A percentile compares a stretch with the other conserved stretches of the same genome.
Conservation (phyloP, 2,329 filamentous ascomycete species). For the Penicillium decumbens region DNA sequence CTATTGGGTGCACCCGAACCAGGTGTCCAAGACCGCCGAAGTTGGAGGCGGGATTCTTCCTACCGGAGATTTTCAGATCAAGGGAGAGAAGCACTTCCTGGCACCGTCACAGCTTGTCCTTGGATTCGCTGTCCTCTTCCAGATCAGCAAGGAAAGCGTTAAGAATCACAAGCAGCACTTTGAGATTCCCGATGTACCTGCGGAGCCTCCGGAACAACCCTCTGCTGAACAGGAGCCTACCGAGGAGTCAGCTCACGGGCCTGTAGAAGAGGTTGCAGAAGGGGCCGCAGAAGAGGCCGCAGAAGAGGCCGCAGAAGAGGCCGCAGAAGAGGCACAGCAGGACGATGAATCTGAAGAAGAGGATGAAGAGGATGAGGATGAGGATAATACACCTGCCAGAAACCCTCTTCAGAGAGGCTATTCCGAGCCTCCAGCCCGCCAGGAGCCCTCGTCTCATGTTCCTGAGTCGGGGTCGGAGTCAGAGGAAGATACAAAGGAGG, state of each 20-base stretch:
- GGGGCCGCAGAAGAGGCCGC: neutral
- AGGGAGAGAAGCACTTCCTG: constrained; percentile 84
- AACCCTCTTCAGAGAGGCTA: constrained; percentile 23
- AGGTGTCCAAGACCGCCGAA: constrained; percentile 79
- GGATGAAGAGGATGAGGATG: constrained; percentile 31
- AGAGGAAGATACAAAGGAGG: constrained; percentile 29
- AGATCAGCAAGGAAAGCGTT: constrained; percentile 82
- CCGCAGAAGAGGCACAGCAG: constrained; percentile 20
- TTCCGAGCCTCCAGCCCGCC: constrained; percentile 5
- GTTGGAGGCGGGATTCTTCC: constrained; percentile 73
- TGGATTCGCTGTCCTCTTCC: constrained; percentile 82
- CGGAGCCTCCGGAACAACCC: constrained; percentile 21
- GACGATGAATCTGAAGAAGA: constrained; percentile 10
- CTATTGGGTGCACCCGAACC: constrained; percentile 89
- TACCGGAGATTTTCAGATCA: constrained; percentile 72
- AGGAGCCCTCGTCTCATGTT: constrained; percentile 1
- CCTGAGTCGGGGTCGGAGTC: constrained; percentile 21
- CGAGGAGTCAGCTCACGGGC: neutral
- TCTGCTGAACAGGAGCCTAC: constrained; percentile 13
- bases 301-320: too few species aligned
- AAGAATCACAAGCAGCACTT: constrained; percentile 68
- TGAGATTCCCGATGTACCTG: constrained; percentile 29
- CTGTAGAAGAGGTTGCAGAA: constrained; percentile 17
- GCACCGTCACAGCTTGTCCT: constrained; percentile 82
- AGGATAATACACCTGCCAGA: constrained; percentile 19